phyloP scores from a whole-genome alignment of 73 alveolate species.

The Paramecium caudatum region DNA sequence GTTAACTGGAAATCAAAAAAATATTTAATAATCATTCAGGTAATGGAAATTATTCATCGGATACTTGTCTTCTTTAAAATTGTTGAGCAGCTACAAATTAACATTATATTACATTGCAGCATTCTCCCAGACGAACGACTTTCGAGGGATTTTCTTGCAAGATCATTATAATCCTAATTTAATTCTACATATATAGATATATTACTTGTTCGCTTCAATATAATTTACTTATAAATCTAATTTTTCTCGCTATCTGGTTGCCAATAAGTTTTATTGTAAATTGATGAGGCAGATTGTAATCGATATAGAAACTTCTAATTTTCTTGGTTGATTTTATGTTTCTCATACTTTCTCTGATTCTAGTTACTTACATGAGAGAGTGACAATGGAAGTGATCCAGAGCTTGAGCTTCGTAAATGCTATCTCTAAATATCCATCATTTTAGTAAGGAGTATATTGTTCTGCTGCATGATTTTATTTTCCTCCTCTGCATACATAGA shows the following conservation, averaged over 20 bases:
- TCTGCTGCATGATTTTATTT: constrained; percentile 15
- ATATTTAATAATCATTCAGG: constrained; percentile 4
- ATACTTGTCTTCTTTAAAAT: background rate
- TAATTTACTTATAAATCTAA: constrained; percentile 17
- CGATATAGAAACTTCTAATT: constrained; percentile 47
- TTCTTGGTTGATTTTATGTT: constrained; percentile 19
- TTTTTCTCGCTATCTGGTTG: constrained; percentile 33
- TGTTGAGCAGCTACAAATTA: constrained; percentile 28
- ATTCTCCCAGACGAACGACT: constrained; percentile 38
- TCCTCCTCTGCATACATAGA: constrained; percentile 1
- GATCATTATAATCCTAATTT: constrained; percentile 45
- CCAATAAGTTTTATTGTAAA: constrained; percentile 26
- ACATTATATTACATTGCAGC: constrained; percentile 29
- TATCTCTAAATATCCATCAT: constrained; percentile 59
- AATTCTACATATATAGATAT: background rate
- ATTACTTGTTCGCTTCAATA: constrained; percentile 42
- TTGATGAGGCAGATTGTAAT: constrained; percentile 24
- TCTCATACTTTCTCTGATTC: constrained; percentile 27
- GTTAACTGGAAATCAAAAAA: too few relatives aligned
- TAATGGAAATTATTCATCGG: constrained; percentile 38
- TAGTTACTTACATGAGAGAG: constrained; percentile 8
- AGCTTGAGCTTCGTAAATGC: constrained; percentile 19
- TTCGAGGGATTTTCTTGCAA: constrained; percentile 62
- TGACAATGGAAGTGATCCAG: background rate
- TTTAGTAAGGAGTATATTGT: constrained; percentile 38